Base-by-base conservation (phyloP, 2,329 filamentous ascomycete species). In the Colletotrichum melonis region DNA sequence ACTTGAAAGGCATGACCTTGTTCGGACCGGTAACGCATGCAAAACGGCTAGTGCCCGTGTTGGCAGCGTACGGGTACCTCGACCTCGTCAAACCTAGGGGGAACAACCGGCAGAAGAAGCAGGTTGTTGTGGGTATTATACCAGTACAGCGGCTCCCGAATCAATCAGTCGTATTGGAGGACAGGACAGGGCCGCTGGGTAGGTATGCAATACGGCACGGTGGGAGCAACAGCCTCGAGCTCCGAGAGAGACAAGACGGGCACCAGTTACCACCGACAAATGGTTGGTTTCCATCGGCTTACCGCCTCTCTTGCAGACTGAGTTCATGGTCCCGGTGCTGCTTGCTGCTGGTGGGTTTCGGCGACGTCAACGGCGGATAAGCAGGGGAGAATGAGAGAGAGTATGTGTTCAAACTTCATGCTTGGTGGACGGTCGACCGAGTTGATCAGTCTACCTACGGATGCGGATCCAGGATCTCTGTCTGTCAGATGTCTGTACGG, bases 1-100 rank as follows among this genome's bases (percentile, higher is more conserved):
- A 42, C 6, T 19, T 42, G 22, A 22, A 65, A 38, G 52, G 24
- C 11, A 49, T 28, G 63, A 30, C 30, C 22, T 49, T 57, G 32
- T 42, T 59, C 42, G 38, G 54, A 66, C 38, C 62, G 54, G 52
- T 58, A 66, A 54, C 54, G 22, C 67, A 38, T 52, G 52, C 35
- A 66, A 32, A 66, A 66, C 42, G 67, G 67, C 35, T 38, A 24
- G 42, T 58, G 26, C 62, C 54, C 35, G 52, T 38, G 22, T 8
- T 55, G 32, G 16, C 14, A 55, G 46, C 30, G 46, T n/a, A 49
- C 16, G 28, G 32, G 28, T n/a, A n/a, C 42, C 42, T 49, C 28
- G n/a, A 22, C 58, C 16, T 62, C 30, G 12, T 7, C 14, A 19
- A 63, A 28, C 46, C 26, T 35, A 11, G 19, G 46, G 32, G 30